Percentiles rank a stretch among this genome's conserved stretches.
phyloP scores from a whole-genome alignment of 1,139 yeast genomes.

The Saccharomyces pastorianus region DNA sequence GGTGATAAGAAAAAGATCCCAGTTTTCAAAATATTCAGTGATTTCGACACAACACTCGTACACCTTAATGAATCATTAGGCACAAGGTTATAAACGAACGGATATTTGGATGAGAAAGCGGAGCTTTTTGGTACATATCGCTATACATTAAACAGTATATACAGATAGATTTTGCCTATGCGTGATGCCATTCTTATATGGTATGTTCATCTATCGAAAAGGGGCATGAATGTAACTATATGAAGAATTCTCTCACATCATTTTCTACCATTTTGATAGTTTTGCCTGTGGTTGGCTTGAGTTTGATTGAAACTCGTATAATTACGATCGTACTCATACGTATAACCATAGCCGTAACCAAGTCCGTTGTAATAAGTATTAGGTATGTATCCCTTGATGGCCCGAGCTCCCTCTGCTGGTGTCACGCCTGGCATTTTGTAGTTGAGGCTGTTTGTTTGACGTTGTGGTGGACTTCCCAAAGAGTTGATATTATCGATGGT shows the following conservation, averaged over 20 bases:
- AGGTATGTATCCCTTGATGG: slow-evolving; percentile 1
- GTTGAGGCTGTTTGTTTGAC: neutral
- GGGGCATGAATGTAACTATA: neutral
- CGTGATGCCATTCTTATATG: neutral
- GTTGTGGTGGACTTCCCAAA: neutral
- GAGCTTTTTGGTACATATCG: neutral
- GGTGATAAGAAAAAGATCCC: neutral
- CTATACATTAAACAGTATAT: neutral
- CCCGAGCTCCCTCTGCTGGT: neutral
- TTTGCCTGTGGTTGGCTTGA: neutral
- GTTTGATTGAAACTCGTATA: neutral
- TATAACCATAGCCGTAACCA: slow-evolving; percentile 5
- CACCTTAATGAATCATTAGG: slow-evolving; percentile 22
- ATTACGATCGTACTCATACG: slow-evolving; percentile 3
- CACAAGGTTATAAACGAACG: slow-evolving; percentile 16
- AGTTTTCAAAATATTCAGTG: slow-evolving; percentile 11
- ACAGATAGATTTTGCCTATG: slow-evolving; percentile 3
- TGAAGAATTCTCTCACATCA: neutral
- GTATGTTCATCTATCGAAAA: neutral
- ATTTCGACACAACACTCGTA: slow-evolving; percentile 22
- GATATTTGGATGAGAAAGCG: neutral
- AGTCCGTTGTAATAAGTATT: slow-evolving; percentile 4
- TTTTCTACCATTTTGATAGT: neutral
- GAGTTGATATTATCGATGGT: neutral
- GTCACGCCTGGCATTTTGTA: neutral